Percentiles rank a stretch among this genome's conserved stretches.
These are phyloP conservation scores for Macrocybe sp. DNA, from an alignment of 1,284 basidiomycete genomes.

Conservation along the genomic window DNA sequence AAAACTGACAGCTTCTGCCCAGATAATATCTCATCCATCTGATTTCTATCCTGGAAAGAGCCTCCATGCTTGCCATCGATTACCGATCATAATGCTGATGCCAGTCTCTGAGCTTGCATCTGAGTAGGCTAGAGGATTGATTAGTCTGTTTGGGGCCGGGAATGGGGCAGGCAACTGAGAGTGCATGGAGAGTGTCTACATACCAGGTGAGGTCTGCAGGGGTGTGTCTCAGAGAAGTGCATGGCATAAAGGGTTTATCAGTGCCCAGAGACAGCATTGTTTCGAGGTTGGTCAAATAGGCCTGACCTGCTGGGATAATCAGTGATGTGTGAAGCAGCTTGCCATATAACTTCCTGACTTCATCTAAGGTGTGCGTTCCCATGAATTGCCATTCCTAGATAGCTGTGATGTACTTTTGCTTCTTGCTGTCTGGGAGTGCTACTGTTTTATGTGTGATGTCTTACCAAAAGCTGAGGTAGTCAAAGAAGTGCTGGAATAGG, in stretches of 20 bases:
- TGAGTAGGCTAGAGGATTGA: conserved; percentile 25
- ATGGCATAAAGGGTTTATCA: conserved; percentile 13
- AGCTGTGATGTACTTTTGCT: conserved; percentile 18
- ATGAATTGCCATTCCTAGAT: conserved; percentile 12
- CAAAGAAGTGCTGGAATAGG: conserved; percentile 1
- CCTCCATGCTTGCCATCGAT: conserved; percentile 27
- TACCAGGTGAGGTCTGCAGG: conserved; percentile 1
- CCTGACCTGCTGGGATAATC: conserved; percentile 14
- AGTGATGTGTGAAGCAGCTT: conserved; percentile 20
- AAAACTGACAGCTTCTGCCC: conserved; percentile 26
- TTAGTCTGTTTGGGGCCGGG: conserved; percentile 10
- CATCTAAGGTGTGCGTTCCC: conserved; percentile 11
- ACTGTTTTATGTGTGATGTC: conserved; percentile 7
- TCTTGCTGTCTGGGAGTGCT: conserved; percentile 15
- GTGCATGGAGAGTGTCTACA: background rate
- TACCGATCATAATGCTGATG: conserved; percentile 26
- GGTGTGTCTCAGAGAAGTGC: conserved; percentile 7
- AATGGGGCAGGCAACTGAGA: background rate
- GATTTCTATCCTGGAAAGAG: conserved; percentile 25
- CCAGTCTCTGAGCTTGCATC: conserved; percentile 32
- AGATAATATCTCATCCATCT: conserved; percentile 16
- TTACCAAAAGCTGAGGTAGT: conserved; percentile 19
- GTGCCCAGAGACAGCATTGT: conserved; percentile 11
- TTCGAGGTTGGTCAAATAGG: conserved; percentile 11
- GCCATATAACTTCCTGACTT: conserved; percentile 20